Evolutionary conservation across 345 rosid genomes (phyloP).

Genomic region (Lepidium africanum): DNA sequence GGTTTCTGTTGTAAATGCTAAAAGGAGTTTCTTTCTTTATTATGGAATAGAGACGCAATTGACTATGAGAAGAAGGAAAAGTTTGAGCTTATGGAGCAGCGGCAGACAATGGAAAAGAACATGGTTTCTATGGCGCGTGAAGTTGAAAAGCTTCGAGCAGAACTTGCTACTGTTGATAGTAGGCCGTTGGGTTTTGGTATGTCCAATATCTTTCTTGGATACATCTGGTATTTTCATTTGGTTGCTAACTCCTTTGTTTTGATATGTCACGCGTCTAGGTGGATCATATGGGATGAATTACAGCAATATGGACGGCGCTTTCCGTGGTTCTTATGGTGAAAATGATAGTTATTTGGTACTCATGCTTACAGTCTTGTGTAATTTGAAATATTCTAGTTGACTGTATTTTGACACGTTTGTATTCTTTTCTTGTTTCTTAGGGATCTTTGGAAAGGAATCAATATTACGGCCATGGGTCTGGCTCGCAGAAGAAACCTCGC

Average conservation of each 20-base stretch:
- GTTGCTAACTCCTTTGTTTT: background rate
- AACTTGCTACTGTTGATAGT: slow-evolving; percentile 51
- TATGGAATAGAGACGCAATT: slow-evolving; percentile 48
- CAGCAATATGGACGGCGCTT: slow-evolving; percentile 42
- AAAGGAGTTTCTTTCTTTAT: background rate
- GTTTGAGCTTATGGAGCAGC: slow-evolving; percentile 82
- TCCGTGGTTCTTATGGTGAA: slow-evolving; percentile 59
- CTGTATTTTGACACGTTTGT: slow-evolving; percentile 3
- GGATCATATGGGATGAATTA: slow-evolving; percentile 66
- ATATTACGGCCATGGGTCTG: slow-evolving; percentile 57
- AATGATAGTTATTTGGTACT: slow-evolving; percentile 64
- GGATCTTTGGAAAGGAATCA: slow-evolving; percentile 58
- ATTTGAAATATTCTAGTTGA: slow-evolving; percentile 1
- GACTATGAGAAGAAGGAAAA: slow-evolving; percentile 94
- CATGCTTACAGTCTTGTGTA: background rate
- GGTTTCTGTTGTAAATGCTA: background rate
- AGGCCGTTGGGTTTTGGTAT: slow-evolving; percentile 75
- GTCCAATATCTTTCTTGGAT: slow-evolving; percentile 10
- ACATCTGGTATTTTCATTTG: background rate
- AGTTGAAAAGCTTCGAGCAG: slow-evolving; percentile 90
- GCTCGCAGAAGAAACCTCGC: slow-evolving; percentile 71
- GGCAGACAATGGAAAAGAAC: slow-evolving; percentile 91
- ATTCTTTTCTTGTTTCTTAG: slow-evolving; percentile 33
- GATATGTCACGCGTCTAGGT: slow-evolving; percentile 36
- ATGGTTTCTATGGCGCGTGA: slow-evolving; percentile 97